Evolutionary conservation across 257 asterid genomes (phyloP), one percentile per base, ranked within the genome.

Genomic region (Echium plantagineum): DNA sequence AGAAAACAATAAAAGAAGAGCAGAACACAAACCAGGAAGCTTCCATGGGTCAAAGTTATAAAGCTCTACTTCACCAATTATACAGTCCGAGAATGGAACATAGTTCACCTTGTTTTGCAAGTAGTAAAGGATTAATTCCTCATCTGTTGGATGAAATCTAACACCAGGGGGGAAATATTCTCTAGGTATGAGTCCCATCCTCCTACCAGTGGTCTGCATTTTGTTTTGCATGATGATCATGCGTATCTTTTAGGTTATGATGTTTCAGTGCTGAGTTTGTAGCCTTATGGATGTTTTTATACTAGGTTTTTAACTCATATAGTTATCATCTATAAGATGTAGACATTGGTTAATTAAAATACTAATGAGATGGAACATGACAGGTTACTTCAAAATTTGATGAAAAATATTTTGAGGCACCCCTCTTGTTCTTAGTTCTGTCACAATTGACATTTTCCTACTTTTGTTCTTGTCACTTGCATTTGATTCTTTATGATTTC

Each of bases 1-100:
- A 35, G 12, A 35, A 24, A 30, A 31, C 52, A 31, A n/a, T 28
- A 55, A 15, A 28, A 28, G 21, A 62, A 31, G 46, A 7, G 32
- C 24, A 20, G 59, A 28, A 52, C 28, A 71, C 84, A 52, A 26
- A 85, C 94, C 66, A 56, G 85, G 90, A 15, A 85, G 77, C 60
- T 85, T 85, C 94, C 94, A 80, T 0, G 94, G 94, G 65, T 85
- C 72, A 60, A 75, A 75, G 38, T 71, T 70, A n/a, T 83, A 83
- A 9, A 85, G 84, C 69, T 80, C 74, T 30, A 85, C 71, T 28
- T 82, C 88, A 3, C 83, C 77, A 51, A 85, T 76, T 24, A 85
- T 61, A 24, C 72, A 55, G 2, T 80, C 72, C 2, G 94, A 85
- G n/a, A 85, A 63, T 3, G 85, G 79, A 42, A 68, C 77, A 18